These are phyloP conservation scores for Allium fistulosum DNA, from an alignment of 106 monocot genomes.

Conservation along the genomic window DNA sequence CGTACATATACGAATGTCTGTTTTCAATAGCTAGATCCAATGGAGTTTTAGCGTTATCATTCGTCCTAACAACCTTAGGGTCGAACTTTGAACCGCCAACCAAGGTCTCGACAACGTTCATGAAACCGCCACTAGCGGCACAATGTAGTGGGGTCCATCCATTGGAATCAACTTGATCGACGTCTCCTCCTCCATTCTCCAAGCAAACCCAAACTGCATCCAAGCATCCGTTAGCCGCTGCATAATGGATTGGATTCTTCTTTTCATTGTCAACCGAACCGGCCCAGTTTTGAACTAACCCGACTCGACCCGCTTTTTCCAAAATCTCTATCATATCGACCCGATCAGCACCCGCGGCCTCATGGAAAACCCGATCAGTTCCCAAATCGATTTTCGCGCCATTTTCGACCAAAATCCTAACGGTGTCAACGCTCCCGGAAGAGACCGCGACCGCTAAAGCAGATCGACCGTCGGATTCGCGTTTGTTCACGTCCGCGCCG, in stretches of 20 bases:
- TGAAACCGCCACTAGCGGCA: conserved; percentile 17
- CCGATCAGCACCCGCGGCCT: conserved; percentile 16
- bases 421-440: conserved; percentile 14
- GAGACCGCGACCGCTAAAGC: conserved; percentile 22
- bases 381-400: conserved; percentile 12
- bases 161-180: conserved; percentile 15
- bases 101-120: conserved; percentile 7
- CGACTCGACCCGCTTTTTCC: background rate
- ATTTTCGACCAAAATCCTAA: conserved; percentile 7
- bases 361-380: conserved; percentile 18
- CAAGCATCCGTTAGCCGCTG: conserved; percentile 16
- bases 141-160: conserved; percentile 40
- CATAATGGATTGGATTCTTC: conserved; percentile 24
- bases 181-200: conserved; percentile 15
- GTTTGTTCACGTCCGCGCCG: conserved; percentile 21
- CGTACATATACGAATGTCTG: conserved; percentile 16
- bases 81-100: conserved; percentile 3
- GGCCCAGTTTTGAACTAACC: background rate
- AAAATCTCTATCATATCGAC: conserved; percentile 16
- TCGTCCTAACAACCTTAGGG: conserved; percentile 12
- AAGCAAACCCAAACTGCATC: conserved; percentile 19
- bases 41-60: conserved; percentile 14
- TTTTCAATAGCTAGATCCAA: conserved; percentile 28
- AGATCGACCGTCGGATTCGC: conserved; percentile 8
- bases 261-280: conserved; percentile 8